Conservation (phyloP, 768 basidiomycete genomes). For the Dendrothele bispora region DNA sequence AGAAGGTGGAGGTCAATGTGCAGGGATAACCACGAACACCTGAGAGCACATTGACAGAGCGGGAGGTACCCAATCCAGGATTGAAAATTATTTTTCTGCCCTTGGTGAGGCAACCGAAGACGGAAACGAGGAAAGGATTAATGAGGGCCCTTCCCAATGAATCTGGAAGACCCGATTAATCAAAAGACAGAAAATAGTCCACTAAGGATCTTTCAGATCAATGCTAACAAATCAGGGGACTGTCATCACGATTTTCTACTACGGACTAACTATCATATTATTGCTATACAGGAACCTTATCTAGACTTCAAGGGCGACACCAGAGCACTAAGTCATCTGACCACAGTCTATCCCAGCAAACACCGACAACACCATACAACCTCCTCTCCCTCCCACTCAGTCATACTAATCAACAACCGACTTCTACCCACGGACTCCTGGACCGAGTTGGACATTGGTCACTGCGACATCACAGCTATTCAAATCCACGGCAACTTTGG, state of each 20-base stretch:
- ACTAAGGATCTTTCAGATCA: too few relatives aligned
- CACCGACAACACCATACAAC: constrained; percentile 11
- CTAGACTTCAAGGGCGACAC: constrained; percentile 17
- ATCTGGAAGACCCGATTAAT: too few relatives aligned
- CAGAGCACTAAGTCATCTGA: constrained; percentile 11
- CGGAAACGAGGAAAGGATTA: too few relatives aligned
- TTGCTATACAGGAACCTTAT: constrained; percentile 30
- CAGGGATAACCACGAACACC: neutral
- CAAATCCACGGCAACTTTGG: constrained; percentile 8
- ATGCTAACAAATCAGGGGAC: constrained; percentile 24
- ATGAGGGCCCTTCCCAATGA: too few relatives aligned
- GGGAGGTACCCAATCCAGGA: too few relatives aligned
- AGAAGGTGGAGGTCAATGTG: too few relatives aligned
- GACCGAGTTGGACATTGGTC: constrained; percentile 16
- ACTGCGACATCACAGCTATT: constrained; percentile 19
- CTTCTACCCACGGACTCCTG: constrained; percentile 16
- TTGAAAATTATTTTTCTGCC: too few relatives aligned
- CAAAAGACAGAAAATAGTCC: too few relatives aligned
- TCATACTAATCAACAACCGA: constrained; percentile 16
- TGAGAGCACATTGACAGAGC: neutral
- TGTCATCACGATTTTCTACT: constrained; percentile 10
- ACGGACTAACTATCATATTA: constrained; percentile 18
- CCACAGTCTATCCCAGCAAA: constrained; percentile 21
- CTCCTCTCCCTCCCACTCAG: constrained; percentile 5
- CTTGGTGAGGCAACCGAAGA: too few relatives aligned